Evolutionary conservation across 306 rosid species (phyloP).

Genomic region (Cicer arietinum): DNA sequence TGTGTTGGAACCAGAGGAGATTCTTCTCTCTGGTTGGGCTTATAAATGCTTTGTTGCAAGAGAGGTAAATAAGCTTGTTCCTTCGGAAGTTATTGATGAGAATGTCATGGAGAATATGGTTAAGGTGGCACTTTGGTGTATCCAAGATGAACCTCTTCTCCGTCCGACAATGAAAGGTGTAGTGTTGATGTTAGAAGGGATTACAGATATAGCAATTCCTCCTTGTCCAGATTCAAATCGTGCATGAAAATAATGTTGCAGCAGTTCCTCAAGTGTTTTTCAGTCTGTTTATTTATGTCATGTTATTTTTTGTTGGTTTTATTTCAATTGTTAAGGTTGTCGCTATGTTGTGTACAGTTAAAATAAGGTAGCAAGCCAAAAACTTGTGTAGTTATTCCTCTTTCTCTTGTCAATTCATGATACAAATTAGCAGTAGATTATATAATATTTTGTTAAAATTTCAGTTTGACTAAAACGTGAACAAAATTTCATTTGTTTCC

Average conservation of each 20-base stretch:
- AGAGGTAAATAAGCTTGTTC: constrained; percentile 42
- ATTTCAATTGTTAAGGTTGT: not conserved
- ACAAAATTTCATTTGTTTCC: constrained; percentile 48
- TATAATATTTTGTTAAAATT: not conserved
- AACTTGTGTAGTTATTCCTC: not conserved
- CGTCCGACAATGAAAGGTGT: constrained; percentile 57
- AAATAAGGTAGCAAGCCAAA: not conserved
- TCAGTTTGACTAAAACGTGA: not conserved
- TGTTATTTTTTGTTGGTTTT: not conserved
- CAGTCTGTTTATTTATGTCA: not conserved
- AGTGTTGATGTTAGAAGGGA: constrained; percentile 50
- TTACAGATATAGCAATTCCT: constrained; percentile 46
- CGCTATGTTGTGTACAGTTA: not conserved
- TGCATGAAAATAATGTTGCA: constrained; percentile 19
- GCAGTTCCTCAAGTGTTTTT: not conserved
- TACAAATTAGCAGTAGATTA: not conserved
- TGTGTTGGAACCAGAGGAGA: constrained; percentile 40
- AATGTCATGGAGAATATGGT: constrained; percentile 42
- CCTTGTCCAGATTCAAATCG: constrained; percentile 44
- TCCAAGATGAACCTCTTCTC: constrained; percentile 52
- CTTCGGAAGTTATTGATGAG: constrained; percentile 32
- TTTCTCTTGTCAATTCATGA: not conserved
- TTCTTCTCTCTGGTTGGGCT: constrained; percentile 49
- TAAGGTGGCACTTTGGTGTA: constrained; percentile 52
- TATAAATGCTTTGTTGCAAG: constrained; percentile 41